Evolutionary conservation across 805 yeast species (phyloP), one percentile per base, ranked within the genome.

Genomic region (Candida andamanensis): DNA sequence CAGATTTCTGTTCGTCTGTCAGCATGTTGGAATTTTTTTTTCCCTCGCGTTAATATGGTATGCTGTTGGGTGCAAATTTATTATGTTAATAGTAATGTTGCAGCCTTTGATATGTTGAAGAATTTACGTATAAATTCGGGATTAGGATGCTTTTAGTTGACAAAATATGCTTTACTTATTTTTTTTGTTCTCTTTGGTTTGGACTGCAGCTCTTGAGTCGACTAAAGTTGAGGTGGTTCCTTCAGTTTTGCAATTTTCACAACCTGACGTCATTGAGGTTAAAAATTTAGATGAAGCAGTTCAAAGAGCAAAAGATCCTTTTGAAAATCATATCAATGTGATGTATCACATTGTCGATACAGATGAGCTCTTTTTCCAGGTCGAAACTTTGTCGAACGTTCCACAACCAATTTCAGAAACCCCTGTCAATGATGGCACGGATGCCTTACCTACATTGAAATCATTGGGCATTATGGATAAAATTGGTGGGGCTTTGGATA

Each of bases 1-100:
- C 67, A 8, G 68, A 67, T 35, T 62, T 63, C 35, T 56, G 56
- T 34, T 58, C 59, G 26, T 41, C 45, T 14, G 37, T 18, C 15
- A 22, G n/a, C n/a, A n/a, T n/a, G n/a, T n/a, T n/a, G n/a, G n/a
- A n/a, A n/a, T n/a, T n/a, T n/a, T n/a, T n/a, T n/a, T n/a, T n/a
- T n/a, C n/a, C 17, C 9, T 29, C 16, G 10, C 30, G 26, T 26
- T 7, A 5, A 6, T 15, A 17, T 5, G 15, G 11, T 22, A 26
- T 26, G 21, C n/a, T 25, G 17, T 25, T 15, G 28, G 25, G 25
- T 23, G 25, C 25, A 23, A 8, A 17, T 26, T 26, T 26, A 17
- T 22, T 8, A 15, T n/a, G n/a, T n/a, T n/a, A n/a, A n/a, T n/a
- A n/a, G n/a, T n/a, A n/a, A n/a, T n/a, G n/a, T n/a, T n/a, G n/a